Base-by-base conservation (phyloP, 192 early-diverging fungal genomes). In the Helicostylum pulchrum region DNA sequence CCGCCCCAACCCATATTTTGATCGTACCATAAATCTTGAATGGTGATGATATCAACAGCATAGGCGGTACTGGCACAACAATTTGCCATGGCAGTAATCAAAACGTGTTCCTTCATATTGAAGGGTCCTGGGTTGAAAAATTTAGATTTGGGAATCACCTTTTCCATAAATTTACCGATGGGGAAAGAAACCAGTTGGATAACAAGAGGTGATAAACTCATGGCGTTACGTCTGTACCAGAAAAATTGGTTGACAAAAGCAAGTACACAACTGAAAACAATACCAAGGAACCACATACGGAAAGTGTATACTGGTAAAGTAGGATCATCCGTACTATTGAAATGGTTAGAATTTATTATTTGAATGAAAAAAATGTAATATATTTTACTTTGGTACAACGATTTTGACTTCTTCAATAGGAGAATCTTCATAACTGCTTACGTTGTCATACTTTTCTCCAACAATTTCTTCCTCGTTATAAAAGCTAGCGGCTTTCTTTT, bases 91-190 rank as follows among this genome's bases (percentile, higher is more conserved):
- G 84, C 62, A 5, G 69, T 69, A 50, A 88, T 80, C 46, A 88
- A 67, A 55, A 80, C 83, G 60, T 87, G 88, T 61, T 89, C 88
- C 56, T 90, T 90, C 64, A 87, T 74, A 21, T 75, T 80, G 62
- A 89, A 89, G 14, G 76, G 62, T 42, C 83, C 86, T 20, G 86
- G 86, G 61, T 88, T 88, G 20, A 78, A 78, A 23, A 73, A 85
- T 44, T 15, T 55, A 14, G 71, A 73, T n/a, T 58, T 62, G 11
- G 80, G 80, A n/a, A 81, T 65, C 9, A 77, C 51, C 4, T 21
- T 53, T 52, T 75, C 80, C 71, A 84, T 67, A 20, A 76, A 59
- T n/a, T 69, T 71, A 11, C 80, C 82, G 21, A 81, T 2, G 11
- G 82, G 80, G 68, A 73, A 84, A 8, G 80, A 62, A 17, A 84